Base-by-base conservation (phyloP, 78 protist species). In the Goniomonas avonlea region DNA sequence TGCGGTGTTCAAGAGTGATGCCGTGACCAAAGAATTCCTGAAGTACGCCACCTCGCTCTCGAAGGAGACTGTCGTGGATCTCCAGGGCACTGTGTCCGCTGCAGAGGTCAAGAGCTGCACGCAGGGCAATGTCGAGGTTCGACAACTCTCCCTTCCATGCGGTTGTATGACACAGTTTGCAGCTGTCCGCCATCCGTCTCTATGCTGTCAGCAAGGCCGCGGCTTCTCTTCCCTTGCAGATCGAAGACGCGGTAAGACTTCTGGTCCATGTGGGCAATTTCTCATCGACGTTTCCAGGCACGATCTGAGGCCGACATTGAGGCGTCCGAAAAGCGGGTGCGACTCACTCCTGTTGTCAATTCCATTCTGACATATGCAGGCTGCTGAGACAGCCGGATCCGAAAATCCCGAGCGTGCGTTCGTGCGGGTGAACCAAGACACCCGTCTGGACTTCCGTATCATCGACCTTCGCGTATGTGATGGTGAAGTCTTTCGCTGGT, bases 1-100 rank as follows among this genome's bases (percentile, higher is more conserved):
- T 5, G 34, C 53, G 29, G n/a, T 38, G 35, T 53, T 35, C 66
- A 55, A 32, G 66, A 3, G 9, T 35, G 79, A 38, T 18, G 1
- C 31, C 39, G 34, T 32, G 21, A 4, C 63, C 17, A 39, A 55
- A 31, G 77, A 59, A 15, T 37, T 59, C 50, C 7, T 88, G 18
- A 63, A 45, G 56, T 88, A 18, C 58, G 56, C 56, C 1, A 29
- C 73, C 65, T 15, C 50, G 23, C 73, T 92, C 35, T 29, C 94
- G 32, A 73, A 68, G 39, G 98, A 95, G 86, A 85, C 96, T 0
- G 23, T 93, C 40, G 94, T 95, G 20, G 95, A 93, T 39, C 73
- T 95, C 23, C 45, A 45, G n/a, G 98, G 87, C n/a, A 48, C 43
- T 1, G 85, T 93, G 27, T 18, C 45, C 37, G n/a, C 5, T 7